A percentile compares a stretch with the other conserved stretches of the same genome.
phyloP scores from a whole-genome alignment of 2,329 filamentous ascomycete species.

The Aspergillus quadricinctus region DNA sequence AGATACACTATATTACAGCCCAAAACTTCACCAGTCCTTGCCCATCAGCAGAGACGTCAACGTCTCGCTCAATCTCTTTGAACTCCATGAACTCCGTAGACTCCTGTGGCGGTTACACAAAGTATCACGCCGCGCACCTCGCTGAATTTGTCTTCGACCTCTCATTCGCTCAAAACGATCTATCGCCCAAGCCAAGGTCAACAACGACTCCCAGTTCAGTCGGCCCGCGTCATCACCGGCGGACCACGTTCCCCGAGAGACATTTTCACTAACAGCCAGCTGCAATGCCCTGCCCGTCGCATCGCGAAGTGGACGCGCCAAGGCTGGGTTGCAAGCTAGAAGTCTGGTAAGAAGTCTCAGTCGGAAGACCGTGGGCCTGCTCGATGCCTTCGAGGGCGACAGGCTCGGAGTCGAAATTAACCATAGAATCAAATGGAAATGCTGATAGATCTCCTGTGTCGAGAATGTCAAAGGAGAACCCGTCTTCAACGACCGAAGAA shows the following conservation, averaged over 20 bases:
- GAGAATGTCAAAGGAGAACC: conserved; percentile 68
- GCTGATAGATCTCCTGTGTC: conserved; percentile 45
- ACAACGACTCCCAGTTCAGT: conserved; percentile 42
- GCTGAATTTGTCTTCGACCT: conserved; percentile 26
- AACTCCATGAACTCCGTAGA: conserved; percentile 41
- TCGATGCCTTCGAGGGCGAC: conserved; percentile 41
- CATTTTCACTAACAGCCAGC: conserved; percentile 44
- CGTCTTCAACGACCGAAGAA: conserved; percentile 72
- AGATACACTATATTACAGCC: conserved; percentile 20
- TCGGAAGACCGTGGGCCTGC: conserved; percentile 46
- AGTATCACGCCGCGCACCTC: conserved; percentile 30
- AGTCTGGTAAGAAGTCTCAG: conserved; percentile 48
- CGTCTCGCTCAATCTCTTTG: conserved; percentile 21
- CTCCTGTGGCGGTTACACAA: conserved; percentile 31
- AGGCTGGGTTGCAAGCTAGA: conserved; percentile 50
- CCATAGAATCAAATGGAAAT: conserved; percentile 52
- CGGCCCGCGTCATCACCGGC: conserved; percentile 27
- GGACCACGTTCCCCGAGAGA: conserved; percentile 31
- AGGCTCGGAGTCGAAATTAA: conserved; percentile 52
- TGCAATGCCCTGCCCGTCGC: conserved; percentile 52
- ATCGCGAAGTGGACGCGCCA: conserved; percentile 51
- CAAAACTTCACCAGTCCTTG: conserved; percentile 23
- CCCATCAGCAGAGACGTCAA: conserved; percentile 29
- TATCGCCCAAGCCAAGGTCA: conserved; percentile 45
- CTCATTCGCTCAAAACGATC: conserved; percentile 39